Conservation (phyloP, 306 rosid genomes). For the Albizia julibrissin region DNA sequence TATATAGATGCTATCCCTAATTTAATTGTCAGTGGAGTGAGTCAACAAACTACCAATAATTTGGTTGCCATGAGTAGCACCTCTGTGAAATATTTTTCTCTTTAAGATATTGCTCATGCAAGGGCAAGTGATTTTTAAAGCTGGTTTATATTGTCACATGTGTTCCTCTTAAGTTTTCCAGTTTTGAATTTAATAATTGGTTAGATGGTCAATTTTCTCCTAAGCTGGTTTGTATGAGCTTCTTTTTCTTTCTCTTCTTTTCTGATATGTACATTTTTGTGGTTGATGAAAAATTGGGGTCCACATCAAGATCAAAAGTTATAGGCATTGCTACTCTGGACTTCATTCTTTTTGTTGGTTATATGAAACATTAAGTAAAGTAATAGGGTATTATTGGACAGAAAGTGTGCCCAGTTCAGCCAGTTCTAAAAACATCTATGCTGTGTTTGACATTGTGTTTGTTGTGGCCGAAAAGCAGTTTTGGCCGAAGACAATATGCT, state of each 20-base stretch:
- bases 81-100: not conserved
- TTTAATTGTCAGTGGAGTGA: constrained; percentile 16
- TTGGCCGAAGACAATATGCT: not conserved
- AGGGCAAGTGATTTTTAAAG: not conserved
- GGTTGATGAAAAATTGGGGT: not conserved
- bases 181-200: not conserved
- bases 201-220: not conserved
- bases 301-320: not conserved
- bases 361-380: not conserved
- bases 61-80: not conserved
- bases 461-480: not conserved
- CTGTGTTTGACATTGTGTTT: not conserved
- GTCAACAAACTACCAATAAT: not conserved
- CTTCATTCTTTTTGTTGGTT: not conserved
- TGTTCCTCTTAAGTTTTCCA: not conserved
- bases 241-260: not conserved
- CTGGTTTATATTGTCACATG: not conserved
- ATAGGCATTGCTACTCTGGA: not conserved
- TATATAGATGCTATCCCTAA: constrained; percentile 1
- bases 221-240: not conserved
- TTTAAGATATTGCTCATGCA: not conserved
- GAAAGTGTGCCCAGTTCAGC: not conserved
- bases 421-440: constrained; percentile 2
- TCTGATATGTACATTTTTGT: not conserved
- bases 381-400: not conserved